These are phyloP conservation scores for Oenanthe javanica DNA, from an alignment of 140 eudicot genomes.

Conservation along the genomic window DNA sequence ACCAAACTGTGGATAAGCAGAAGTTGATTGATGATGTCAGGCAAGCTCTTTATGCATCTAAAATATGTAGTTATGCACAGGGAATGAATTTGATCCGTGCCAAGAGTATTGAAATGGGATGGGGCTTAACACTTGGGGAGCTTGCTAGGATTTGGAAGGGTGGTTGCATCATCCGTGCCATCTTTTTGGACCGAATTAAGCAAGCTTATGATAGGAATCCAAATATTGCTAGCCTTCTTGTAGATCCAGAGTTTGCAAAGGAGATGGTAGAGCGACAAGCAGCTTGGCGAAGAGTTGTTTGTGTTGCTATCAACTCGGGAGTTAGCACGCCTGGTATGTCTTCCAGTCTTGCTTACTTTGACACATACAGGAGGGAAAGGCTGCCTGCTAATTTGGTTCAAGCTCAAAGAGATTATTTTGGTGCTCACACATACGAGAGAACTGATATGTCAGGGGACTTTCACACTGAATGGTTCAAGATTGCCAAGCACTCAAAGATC, in stretches of 20 bases:
- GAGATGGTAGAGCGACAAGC: slow-evolving; percentile 27
- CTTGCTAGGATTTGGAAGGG: slow-evolving; percentile 15
- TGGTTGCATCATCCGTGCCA: slow-evolving; percentile 27
- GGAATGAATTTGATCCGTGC: slow-evolving; percentile 15
- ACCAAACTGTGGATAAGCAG: slow-evolving; percentile 17
- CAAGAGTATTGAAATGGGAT: slow-evolving; percentile 13
- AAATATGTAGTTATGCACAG: slow-evolving; percentile 14
- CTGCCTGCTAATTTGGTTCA: slow-evolving; percentile 22
- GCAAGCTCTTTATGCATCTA: slow-evolving; percentile 9
- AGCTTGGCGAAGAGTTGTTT: slow-evolving; percentile 26
- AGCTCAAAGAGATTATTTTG: slow-evolving; percentile 24
- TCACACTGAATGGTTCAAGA: slow-evolving; percentile 23
- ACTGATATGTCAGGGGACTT: slow-evolving; percentile 14
- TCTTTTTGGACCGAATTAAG: slow-evolving; percentile 30
- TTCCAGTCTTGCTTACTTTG: slow-evolving; percentile 20
- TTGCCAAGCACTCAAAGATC: slow-evolving; percentile 16
- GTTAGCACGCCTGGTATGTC: slow-evolving; percentile 23
- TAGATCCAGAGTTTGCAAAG: slow-evolving; percentile 29
- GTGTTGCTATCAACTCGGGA: slow-evolving; percentile 11
- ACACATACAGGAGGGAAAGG: slow-evolving; percentile 19
- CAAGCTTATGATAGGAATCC: slow-evolving; percentile 25
- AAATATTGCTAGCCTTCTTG: slow-evolving; percentile 23
- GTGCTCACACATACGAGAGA: slow-evolving; percentile 22
- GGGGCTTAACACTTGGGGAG: slow-evolving; percentile 11
- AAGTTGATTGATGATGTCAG: slow-evolving; percentile 12